Evolutionary conservation across 768 basidiomycete species (phyloP).

Genomic region (Xerocomellus amylosporus): DNA sequence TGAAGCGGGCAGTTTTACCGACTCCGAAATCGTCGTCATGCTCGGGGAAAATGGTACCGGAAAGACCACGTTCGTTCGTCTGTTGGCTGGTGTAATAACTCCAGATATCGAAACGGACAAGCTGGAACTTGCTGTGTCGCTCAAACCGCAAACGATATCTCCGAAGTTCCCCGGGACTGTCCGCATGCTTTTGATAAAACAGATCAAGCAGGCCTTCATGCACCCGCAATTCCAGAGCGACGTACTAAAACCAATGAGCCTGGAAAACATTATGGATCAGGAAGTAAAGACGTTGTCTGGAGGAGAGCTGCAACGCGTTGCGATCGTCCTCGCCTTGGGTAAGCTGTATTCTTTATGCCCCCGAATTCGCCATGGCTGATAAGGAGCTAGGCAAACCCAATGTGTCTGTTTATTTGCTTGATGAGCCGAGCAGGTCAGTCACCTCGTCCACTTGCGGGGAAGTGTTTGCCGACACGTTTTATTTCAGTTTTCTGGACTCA

Average conservation of each 20-base stretch:
- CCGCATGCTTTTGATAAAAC: slow-evolving; percentile 88
- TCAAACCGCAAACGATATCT: slow-evolving; percentile 98
- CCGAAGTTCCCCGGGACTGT: slow-evolving; percentile 98
- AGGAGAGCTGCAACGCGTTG: slow-evolving; percentile 97
- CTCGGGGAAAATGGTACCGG: slow-evolving; percentile 99
- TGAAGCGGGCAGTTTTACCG: slow-evolving; percentile 88
- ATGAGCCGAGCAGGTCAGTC: slow-evolving; percentile 81
- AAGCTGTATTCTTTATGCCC: slow-evolving; percentile 9
- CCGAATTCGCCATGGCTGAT: slow-evolving; percentile 5
- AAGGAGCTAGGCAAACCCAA: slow-evolving; percentile 58
- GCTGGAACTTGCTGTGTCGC: slow-evolving; percentile 79
- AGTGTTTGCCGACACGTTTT: slow-evolving; percentile 2
- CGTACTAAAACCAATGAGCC: slow-evolving; percentile 94
- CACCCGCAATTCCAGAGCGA: slow-evolving; percentile 99
- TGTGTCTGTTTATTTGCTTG: slow-evolving; percentile 88
- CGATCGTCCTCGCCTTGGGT: slow-evolving; percentile 92
- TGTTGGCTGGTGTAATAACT: slow-evolving; percentile 82
- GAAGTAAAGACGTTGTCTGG: slow-evolving; percentile 98
- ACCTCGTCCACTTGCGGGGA: background rate
- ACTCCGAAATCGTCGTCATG: slow-evolving; percentile 99
- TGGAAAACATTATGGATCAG: slow-evolving; percentile 95
- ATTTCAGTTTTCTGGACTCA: slow-evolving; percentile 84
- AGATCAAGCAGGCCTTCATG: slow-evolving; percentile 95
- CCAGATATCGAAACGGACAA: slow-evolving; percentile 85
- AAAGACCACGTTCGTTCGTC: slow-evolving; percentile 96